phyloP scores from a whole-genome alignment of 768 basidiomycete species.

The Vararia minispora region DNA sequence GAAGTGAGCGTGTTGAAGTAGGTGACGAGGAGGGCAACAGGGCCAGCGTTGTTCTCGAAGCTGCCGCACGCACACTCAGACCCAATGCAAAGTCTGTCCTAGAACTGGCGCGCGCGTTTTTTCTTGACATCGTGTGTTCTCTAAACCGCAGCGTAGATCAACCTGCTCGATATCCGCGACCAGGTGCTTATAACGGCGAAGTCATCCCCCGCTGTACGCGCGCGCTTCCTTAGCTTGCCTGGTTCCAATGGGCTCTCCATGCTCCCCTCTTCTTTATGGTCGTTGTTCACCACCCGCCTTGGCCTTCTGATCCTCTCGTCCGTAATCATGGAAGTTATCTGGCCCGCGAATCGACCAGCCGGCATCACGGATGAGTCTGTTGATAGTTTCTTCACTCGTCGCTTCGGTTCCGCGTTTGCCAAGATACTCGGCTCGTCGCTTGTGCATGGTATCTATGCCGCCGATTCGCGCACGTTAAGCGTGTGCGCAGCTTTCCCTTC shows the following conservation, averaged over 20 bases:
- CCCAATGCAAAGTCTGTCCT: constrained; percentile 66
- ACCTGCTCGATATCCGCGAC: constrained; percentile 53
- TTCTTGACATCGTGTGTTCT: too few species aligned
- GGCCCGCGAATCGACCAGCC: constrained; percentile 5
- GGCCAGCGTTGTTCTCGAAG: constrained; percentile 56
- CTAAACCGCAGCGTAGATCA: constrained; percentile 42
- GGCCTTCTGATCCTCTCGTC: constrained; percentile 39
- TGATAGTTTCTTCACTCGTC: constrained; percentile 61
- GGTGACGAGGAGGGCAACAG: constrained; percentile 16
- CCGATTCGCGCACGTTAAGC: constrained; percentile 67
- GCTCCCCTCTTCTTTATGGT: constrained; percentile 32
- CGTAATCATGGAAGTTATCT: constrained; percentile 48
- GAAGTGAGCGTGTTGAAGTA: constrained; percentile 42
- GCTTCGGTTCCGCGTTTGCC: constrained; percentile 67
- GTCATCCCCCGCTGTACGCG: constrained; percentile 60
- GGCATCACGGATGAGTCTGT: constrained; percentile 60
- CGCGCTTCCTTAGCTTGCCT: constrained; percentile 61
- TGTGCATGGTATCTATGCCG: constrained; percentile 89
- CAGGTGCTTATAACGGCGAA: constrained; percentile 57
- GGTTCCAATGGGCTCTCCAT: constrained; percentile 37
- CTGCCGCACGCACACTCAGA: constrained; percentile 78
- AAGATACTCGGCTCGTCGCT: constrained; percentile 64
- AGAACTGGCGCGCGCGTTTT: constrained; percentile 53
- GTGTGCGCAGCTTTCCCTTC: constrained; percentile 68
- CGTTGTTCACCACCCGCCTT: constrained; percentile 27